Evolutionary conservation across 176 grass and related monocot species (phyloP), one percentile per base, ranked within the genome.

Genomic region (Musa beccarii): DNA sequence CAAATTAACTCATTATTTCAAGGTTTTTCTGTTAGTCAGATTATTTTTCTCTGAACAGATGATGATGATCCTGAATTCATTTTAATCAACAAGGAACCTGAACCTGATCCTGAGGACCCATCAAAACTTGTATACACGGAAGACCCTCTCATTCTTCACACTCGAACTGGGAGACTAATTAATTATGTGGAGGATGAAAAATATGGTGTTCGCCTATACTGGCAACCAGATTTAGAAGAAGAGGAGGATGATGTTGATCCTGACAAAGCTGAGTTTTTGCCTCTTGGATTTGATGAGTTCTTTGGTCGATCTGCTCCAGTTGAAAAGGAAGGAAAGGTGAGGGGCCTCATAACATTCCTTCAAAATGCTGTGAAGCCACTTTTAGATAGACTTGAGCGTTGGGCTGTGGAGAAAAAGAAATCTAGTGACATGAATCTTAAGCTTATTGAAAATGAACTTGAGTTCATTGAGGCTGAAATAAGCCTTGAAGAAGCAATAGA

Each of bases 111-210:
- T 20, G 81, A 77, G 56, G 74, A 83, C 51, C 81, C 81, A 21
- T 77, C 81, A 28, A 29, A 83, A 69, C 81, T 77, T 49, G 28
- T 83, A 11, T 83, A 83, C 57, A 78, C 81, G 6, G 81, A 83
- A 53, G 81, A 83, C 53, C 81, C 81, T 71, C 74, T 83, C 21
- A 83, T 83, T 71, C 52, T 77, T 62, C 81, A 83, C 68, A 83
- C 81, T 63, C 73, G 53, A 26, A 77, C 66, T 16, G 81, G 81
- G 10, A 49, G 74, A 65, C n/a, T 85, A 55, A 75, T 85, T 53
- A 80, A 80, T 80, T 80, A 80, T 64, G 79, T 80, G 69, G 79
- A 80, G 51, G 79, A 80, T 2, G 69, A 80, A 20, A 64, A 80
- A 65, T 53, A 80, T 73, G 79, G 79, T 20, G 56, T 80, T 80